Conservation (phyloP, 148 eudicot genomes). For the Dysphania ambrosioides region DNA sequence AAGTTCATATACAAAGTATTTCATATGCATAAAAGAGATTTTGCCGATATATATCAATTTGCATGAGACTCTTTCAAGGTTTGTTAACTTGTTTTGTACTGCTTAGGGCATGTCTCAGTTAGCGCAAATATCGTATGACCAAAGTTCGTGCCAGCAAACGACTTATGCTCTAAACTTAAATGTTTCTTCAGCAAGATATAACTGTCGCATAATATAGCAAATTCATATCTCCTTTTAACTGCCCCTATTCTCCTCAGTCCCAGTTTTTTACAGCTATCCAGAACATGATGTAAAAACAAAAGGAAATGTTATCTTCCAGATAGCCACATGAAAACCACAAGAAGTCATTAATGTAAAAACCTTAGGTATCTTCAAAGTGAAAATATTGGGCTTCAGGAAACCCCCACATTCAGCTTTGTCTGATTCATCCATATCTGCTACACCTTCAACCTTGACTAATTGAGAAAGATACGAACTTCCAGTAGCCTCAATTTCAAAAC, state of each 20-base stretch:
- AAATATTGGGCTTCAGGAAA: conserved; percentile 56
- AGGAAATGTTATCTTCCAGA: no score
- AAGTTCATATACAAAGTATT: no score
- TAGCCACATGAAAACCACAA: not conserved
- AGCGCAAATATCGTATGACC: not conserved
- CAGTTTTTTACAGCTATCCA: no score
- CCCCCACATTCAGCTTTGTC: conserved; percentile 58
- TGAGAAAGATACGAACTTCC: conserved; percentile 53
- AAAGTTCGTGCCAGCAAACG: not conserved
- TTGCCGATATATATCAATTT: no score
- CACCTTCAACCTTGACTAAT: conserved; percentile 46
- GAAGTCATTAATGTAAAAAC: conserved; percentile 28
- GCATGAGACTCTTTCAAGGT: no score
- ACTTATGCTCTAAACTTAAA: not conserved
- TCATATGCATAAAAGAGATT: no score
- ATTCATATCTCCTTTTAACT: not conserved
- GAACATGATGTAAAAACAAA: no score
- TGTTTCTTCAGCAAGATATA: not conserved
- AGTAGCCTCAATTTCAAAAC: conserved; percentile 68
- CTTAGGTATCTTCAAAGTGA: conserved; percentile 71
- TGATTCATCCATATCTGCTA: conserved; percentile 37
- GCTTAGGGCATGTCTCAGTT: not conserved
- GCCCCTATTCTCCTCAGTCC: no score
- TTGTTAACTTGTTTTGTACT: not conserved
- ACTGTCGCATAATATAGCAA: no score